These are phyloP conservation scores for Bruguiera gymnorhiza DNA, from an alignment of 345 rosid species.

Conservation along the genomic window DNA sequence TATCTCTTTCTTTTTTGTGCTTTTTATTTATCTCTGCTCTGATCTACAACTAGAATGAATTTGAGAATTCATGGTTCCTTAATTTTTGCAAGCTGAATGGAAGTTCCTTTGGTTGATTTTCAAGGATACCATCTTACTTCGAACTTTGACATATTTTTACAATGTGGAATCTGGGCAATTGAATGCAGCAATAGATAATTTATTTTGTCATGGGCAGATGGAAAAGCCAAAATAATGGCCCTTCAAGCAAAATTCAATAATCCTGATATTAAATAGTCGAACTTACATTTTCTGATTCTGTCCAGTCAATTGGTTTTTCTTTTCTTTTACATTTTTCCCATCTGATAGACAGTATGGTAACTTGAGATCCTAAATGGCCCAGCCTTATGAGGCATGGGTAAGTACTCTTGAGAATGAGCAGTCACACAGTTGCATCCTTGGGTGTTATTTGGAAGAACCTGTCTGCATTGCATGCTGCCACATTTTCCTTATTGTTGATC, in stretches of 20 bases:
- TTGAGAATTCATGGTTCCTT: background rate
- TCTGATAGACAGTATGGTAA: too few species aligned
- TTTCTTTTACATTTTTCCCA: too few species aligned
- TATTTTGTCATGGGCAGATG: too few species aligned
- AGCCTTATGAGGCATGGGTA: too few species aligned
- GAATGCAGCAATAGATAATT: too few species aligned
- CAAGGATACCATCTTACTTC: background rate
- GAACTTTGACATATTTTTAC: background rate
- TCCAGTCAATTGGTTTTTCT: background rate
- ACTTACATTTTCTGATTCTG: background rate
- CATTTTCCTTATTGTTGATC: slow-evolving; percentile 14
- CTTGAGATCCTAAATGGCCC: too few species aligned
- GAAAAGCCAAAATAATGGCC: too few species aligned
- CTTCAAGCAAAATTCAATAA: too few species aligned
- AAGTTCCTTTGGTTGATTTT: background rate
- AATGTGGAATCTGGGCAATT: background rate
- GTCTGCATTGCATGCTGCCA: background rate
- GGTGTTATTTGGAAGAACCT: background rate
- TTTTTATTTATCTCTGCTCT: background rate
- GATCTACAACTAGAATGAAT: background rate
- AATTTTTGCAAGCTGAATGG: background rate
- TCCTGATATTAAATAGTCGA: background rate
- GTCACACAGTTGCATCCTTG: background rate
- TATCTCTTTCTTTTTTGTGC: background rate
- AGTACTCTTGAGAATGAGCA: too few species aligned